These are phyloP conservation scores for Saccharomycopsis vini DNA, from an alignment of 805 yeast genomes.

Conservation along the genomic window DNA sequence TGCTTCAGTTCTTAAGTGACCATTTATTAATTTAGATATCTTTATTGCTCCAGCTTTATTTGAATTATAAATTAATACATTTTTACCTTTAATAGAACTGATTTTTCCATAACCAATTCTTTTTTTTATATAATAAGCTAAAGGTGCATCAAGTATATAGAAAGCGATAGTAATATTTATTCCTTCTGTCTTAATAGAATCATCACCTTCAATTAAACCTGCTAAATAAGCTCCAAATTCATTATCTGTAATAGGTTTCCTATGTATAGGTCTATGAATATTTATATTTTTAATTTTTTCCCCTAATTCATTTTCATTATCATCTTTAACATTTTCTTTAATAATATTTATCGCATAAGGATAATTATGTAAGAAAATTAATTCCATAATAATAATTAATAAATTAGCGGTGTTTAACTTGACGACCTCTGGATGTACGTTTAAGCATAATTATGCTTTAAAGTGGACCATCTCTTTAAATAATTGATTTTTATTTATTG, in stretches of 20 bases:
- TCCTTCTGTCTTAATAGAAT: background rate
- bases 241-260: background rate
- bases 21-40: background rate
- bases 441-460: no score
- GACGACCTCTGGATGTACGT: no score
- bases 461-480: constrained; percentile 3
- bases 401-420: no score
- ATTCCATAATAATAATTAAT: no score
- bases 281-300: no score
- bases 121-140: background rate
- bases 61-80: background rate
- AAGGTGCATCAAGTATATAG: constrained; percentile 3
- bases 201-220: constrained; percentile 6
- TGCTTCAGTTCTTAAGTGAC: background rate
- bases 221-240: constrained; percentile 1
- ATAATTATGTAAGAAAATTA: no score
- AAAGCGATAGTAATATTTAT: constrained; percentile 13
- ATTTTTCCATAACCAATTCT: background rate
- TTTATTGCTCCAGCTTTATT: background rate
- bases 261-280: background rate
- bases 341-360: no score
- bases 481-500: constrained; percentile 1
- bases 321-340: no score
- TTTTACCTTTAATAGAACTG: background rate
- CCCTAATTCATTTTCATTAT: no score